Conservation (phyloP, 495 filamentous ascomycete species). For the Daldinia decipiens region DNA sequence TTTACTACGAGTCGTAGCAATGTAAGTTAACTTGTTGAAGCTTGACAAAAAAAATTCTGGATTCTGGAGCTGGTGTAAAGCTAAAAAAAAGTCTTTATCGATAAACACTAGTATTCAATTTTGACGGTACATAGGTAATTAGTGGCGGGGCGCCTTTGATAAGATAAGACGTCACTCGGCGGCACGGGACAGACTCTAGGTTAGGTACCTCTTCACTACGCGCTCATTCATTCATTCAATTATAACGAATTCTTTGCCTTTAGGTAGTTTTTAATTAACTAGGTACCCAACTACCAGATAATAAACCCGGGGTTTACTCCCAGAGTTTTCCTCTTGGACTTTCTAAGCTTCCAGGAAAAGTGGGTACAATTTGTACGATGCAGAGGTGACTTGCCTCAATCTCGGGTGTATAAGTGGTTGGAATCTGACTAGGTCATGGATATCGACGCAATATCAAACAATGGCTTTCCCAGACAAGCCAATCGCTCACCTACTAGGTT, state of each 20-base stretch:
- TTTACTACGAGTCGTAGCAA: too few relatives aligned
- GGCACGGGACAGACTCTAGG: too few relatives aligned
- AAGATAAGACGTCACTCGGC: not conserved
- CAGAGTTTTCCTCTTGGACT: not conserved
- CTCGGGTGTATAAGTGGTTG: constrained; percentile 12
- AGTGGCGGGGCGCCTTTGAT: not conserved
- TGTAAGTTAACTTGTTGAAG: constrained; percentile 4
- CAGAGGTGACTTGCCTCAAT: constrained; percentile 13
- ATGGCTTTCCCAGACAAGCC: constrained; percentile 56
- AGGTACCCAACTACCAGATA: not conserved
- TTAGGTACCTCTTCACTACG: too few relatives aligned
- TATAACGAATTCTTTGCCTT: not conserved
- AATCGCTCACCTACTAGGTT: constrained; percentile 57
- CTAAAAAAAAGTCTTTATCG: constrained; percentile 15
- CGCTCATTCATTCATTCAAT: not conserved
- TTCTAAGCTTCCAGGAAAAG: not conserved
- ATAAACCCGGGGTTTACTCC: not conserved
- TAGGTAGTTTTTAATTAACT: too few relatives aligned
- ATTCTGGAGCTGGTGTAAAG: not conserved
- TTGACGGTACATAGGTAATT: not conserved
- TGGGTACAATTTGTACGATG: constrained; percentile 1
- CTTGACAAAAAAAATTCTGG: constrained; percentile 25
- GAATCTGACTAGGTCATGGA: constrained; percentile 34
- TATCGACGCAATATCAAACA: constrained; percentile 28
- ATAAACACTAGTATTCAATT: constrained; percentile 3